Evolutionary conservation across 2,329 filamentous ascomycete species (phyloP).

Genomic region (Neophaeococcomyces mojaviensis): DNA sequence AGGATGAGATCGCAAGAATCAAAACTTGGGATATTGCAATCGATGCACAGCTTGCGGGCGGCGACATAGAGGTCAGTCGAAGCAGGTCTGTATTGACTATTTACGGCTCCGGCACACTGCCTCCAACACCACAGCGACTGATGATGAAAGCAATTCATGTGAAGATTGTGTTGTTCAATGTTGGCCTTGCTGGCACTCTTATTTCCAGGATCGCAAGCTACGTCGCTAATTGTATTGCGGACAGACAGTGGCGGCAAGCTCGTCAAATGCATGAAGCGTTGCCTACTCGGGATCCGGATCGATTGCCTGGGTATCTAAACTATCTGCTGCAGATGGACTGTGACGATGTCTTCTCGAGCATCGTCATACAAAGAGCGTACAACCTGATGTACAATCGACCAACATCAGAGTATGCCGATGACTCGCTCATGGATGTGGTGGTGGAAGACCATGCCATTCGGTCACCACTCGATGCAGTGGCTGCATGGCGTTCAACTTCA

Average conservation of each 20-base stretch:
- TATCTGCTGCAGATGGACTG: slow-evolving; percentile 70
- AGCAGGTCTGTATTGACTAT: slow-evolving; percentile 78
- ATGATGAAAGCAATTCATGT: slow-evolving; percentile 92
- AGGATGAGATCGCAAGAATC: slow-evolving; percentile 76
- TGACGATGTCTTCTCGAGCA: slow-evolving; percentile 70
- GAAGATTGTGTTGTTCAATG: slow-evolving; percentile 78
- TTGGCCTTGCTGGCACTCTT: slow-evolving; percentile 58
- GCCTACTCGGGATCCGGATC: slow-evolving; percentile 51
- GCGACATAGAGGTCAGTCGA: slow-evolving; percentile 82
- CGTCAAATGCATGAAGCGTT: slow-evolving; percentile 52
- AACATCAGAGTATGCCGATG: slow-evolving; percentile 56
- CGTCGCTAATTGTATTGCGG: slow-evolving; percentile 65
- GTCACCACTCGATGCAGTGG: slow-evolving; percentile 80
- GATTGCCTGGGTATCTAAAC: slow-evolving; percentile 68
- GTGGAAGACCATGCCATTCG: slow-evolving; percentile 78
- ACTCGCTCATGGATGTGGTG: slow-evolving; percentile 71
- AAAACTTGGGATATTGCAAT: slow-evolving; percentile 91
- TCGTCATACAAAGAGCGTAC: slow-evolving; percentile 75
- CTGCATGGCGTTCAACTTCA: slow-evolving; percentile 81
- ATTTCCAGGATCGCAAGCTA: slow-evolving; percentile 58
- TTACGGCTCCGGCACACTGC: slow-evolving; percentile 78
- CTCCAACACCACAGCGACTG: slow-evolving; percentile 70
- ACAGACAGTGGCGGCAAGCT: slow-evolving; percentile 74
- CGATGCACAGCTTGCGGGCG: slow-evolving; percentile 85
- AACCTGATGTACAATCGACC: slow-evolving; percentile 83